phyloP scores from a whole-genome alignment of 2,329 filamentous ascomycete genomes.

The Colletotrichum orchidophilum region DNA sequence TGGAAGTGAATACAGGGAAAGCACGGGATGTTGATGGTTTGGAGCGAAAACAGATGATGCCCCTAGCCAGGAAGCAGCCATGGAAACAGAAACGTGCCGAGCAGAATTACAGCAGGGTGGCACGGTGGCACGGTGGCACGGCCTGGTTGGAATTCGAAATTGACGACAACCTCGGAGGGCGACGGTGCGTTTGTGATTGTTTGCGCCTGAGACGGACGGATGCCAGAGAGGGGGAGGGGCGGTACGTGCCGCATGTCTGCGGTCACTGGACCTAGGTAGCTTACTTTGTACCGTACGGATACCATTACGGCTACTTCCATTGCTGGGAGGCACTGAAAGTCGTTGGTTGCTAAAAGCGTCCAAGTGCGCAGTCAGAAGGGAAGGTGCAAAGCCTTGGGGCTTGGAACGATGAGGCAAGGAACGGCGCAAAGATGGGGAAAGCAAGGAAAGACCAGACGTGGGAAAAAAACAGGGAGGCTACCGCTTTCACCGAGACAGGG shows the following conservation, averaged over 20 bases:
- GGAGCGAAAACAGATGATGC: not conserved
- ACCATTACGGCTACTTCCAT: not conserved
- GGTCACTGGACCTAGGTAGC: not conserved
- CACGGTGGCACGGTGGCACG: not conserved
- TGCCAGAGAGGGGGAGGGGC: not conserved
- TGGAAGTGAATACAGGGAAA: not conserved
- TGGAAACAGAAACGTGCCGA: not conserved
- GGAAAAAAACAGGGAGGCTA: conserved; percentile 15
- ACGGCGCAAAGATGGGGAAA: not conserved
- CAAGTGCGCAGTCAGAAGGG: conserved; percentile 11
- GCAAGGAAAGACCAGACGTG: not conserved
- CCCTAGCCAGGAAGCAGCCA: not conserved
- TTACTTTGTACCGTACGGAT: no score
- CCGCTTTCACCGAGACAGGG: conserved; percentile 4
- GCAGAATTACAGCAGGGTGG: not conserved
- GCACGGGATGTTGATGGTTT: no score
- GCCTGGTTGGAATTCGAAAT: conserved; percentile 9
- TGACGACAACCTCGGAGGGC: conserved; percentile 1
- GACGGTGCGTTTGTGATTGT: conserved; percentile 5
- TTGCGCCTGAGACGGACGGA: conserved; percentile 25
- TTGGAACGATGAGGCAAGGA: not conserved
- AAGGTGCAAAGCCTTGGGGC: not conserved
- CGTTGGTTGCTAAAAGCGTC: not conserved
- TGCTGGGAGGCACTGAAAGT: not conserved
- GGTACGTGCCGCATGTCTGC: not conserved